Percentiles rank a stretch among this genome's conserved stretches.
These are phyloP conservation scores for Pontederia crassipes DNA, from an alignment of 176 grass and related monocot species.

Conservation along the genomic window DNA sequence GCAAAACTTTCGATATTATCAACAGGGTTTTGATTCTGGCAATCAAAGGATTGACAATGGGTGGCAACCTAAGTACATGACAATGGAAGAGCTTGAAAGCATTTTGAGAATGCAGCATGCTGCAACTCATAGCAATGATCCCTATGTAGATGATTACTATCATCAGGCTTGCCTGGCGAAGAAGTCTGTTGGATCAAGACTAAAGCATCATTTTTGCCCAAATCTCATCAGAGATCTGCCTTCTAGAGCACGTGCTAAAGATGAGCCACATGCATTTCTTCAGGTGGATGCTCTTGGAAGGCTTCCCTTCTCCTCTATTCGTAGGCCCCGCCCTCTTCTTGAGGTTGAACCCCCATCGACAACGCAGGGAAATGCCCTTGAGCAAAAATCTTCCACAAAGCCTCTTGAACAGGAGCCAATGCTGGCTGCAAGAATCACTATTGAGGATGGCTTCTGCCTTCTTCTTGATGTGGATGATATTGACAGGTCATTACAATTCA, in stretches of 20 bases:
- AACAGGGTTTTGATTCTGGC: slow-evolving; percentile 28
- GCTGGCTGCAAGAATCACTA: slow-evolving; percentile 73
- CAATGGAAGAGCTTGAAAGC: slow-evolving; percentile 54
- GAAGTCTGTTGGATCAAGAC: slow-evolving; percentile 40
- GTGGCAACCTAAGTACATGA: slow-evolving; percentile 63
- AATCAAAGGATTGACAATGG: slow-evolving; percentile 44
- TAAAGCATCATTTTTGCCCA: slow-evolving; percentile 78
- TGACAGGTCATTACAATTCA: slow-evolving; percentile 59
- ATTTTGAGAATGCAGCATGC: slow-evolving; percentile 72
- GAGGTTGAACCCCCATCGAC: slow-evolving; percentile 53
- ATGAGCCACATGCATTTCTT: slow-evolving; percentile 75
- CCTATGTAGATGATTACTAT: slow-evolving; percentile 83
- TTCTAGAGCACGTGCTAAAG: slow-evolving; percentile 35
- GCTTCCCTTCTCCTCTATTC: slow-evolving; percentile 74
- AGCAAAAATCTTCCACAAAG: slow-evolving; percentile 40
- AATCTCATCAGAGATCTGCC: slow-evolving; percentile 47
- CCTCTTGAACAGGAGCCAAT: slow-evolving; percentile 75
- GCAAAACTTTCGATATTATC: slow-evolving; percentile 28
- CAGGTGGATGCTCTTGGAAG: slow-evolving; percentile 83
- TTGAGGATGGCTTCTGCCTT: slow-evolving; percentile 64
- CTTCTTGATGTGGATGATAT: slow-evolving; percentile 83
- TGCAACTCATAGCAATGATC: slow-evolving; percentile 55
- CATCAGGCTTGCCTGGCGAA: slow-evolving; percentile 74
- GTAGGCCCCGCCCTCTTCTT: slow-evolving; percentile 70
- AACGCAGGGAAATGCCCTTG: slow-evolving; percentile 25